A percentile compares a stretch with the other conserved stretches of the same genome.
These are phyloP conservation scores for Rasamsonia emersonii DNA, from an alignment of 2,329 filamentous ascomycete species.

Conservation along the genomic window DNA sequence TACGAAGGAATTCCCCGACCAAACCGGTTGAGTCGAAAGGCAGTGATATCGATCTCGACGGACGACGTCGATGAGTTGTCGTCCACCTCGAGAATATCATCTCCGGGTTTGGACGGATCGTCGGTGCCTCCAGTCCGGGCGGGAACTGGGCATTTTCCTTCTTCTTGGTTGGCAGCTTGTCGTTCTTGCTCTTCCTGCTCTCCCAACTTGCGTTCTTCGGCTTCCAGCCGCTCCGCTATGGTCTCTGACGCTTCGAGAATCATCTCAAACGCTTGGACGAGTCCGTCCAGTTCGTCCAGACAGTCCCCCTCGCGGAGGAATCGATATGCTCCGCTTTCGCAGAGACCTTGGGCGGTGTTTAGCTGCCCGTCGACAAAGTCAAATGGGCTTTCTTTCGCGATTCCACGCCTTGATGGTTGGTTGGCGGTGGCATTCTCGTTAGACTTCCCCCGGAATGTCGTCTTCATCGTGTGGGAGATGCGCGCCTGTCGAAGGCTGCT, in stretches of 20 bases:
- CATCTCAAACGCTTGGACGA: conserved; percentile 6
- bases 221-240: conserved; percentile 7
- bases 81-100: no score
- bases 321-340: conserved; percentile 7
- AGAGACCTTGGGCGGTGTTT: conserved; percentile 7
- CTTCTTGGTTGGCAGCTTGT: not conserved
- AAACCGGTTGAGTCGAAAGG: no score
- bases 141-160: no score
- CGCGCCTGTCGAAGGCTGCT: conserved; percentile 7
- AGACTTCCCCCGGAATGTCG: not conserved
- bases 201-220: no score
- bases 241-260: conserved; percentile 7
- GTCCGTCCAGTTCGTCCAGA: conserved; percentile 6
- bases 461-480: conserved; percentile 1
- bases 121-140: no score
- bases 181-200: not conserved
- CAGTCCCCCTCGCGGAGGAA: conserved; percentile 8
- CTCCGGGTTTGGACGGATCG: no score
- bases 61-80: no score
- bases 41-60: no score
- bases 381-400: conserved; percentile 6
- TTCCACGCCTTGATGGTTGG: no score
- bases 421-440: not conserved
- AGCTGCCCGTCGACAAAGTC: conserved; percentile 8
- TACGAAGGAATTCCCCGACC: no score